A percentile compares a stretch with the other conserved stretches of the same genome.
These are phyloP conservation scores for Daedaleopsis nitida DNA, from an alignment of 768 basidiomycete genomes.

Conservation along the genomic window DNA sequence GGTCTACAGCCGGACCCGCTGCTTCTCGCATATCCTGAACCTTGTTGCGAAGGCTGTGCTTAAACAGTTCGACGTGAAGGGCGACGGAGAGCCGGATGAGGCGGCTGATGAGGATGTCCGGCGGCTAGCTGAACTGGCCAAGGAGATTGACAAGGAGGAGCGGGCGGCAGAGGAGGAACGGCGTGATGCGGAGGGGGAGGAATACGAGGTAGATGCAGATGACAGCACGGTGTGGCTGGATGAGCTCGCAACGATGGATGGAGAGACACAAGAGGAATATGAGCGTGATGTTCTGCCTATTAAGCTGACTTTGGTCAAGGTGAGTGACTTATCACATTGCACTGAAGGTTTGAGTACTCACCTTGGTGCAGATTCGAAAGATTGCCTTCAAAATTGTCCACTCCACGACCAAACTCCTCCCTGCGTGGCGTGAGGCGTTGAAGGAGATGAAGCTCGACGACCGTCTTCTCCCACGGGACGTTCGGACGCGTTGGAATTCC, in stretches of 20 bases:
- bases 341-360: too few relatives aligned
- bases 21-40: conserved; percentile 24
- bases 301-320: background rate
- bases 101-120: background rate
- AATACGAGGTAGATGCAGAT: background rate
- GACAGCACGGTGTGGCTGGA: background rate
- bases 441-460: background rate
- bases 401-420: conserved; percentile 12
- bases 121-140: background rate
- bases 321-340: background rate
- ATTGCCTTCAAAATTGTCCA: conserved; percentile 18
- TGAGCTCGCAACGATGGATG: background rate
- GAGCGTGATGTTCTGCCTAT: background rate
- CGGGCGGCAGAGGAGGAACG: background rate
- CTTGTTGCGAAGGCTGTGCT: conserved; percentile 17
- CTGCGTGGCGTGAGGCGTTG: background rate
- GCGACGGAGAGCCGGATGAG: background rate
- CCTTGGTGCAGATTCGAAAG: conserved; percentile 15
- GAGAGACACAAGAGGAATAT: background rate
- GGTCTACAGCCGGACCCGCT: conserved; percentile 5
- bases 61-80: conserved; percentile 1
- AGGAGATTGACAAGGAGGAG: background rate
- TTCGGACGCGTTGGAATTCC: conserved; percentile 25
- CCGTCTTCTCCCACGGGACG: conserved; percentile 14
- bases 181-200: background rate